Evolutionary conservation across 2,329 filamentous ascomycete genomes (phyloP), one percentile per base, ranked within the genome.

Genomic region (Hansfordia pulvinata): DNA sequence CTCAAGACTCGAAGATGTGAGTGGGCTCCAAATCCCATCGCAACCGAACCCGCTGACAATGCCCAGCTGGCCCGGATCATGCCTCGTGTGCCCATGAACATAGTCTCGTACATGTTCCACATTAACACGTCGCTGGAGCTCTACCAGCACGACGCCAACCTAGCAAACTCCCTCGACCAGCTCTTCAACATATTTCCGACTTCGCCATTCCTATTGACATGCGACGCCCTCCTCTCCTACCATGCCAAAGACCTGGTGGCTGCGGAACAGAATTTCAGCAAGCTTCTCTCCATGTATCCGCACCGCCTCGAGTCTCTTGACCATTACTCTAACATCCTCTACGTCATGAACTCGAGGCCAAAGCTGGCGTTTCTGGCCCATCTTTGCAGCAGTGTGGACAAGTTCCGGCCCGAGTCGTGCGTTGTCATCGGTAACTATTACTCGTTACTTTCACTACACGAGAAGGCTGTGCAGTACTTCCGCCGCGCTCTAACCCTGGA

Each of bases 351-450:
- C 22, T 64, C 80, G 34, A 69, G 86, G 8, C 84, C 90, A 0
- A 93, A 93, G 45, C 64, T 98, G 13, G 86, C 88, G 1, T 94
- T 93, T 41, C 56, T 98, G 13, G 90, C 90, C 0, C 86, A 94
- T 43, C 63, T 94, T 8, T 92, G 90, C 40, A 86, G 82, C 2
- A 77, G 76, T 25, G 83, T 90, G 6, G 90, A 98, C 60, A 93
- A 88, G 43, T 98, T 98, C 53, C 77, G 90, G 0, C 88, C 90
- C 0, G 90, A 98, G 52, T 93, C 90, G 1, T 96, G 90, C 46
- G 92, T 92, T 28, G 88, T 96, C 1, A 78, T 96, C 14, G 90
- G 90, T 4, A 98, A 98, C 49, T 96, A 96, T 57, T 98, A 94
- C 55, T 92, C 84, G 0, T 59, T 94, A 1, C 75, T 93, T 34